Evolutionary conservation across 2,329 filamentous ascomycete genomes (phyloP).

Genomic region (Epichloe bromicola): DNA sequence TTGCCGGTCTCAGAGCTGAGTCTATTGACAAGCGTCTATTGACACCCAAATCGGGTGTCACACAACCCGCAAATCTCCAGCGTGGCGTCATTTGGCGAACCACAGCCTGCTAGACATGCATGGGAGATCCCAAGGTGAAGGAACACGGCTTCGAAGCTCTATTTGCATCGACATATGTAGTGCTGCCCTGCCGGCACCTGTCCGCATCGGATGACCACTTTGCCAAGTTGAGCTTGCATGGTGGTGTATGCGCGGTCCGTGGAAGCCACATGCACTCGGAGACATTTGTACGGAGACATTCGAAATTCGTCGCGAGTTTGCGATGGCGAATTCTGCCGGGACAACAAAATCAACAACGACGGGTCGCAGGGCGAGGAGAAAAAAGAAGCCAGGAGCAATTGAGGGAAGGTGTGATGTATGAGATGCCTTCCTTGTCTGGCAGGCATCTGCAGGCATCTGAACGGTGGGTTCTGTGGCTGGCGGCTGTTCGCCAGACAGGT

Average conservation of each 20-base stretch:
- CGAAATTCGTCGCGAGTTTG: too few relatives aligned
- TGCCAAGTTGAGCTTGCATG: background rate
- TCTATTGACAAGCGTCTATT: constrained; percentile 23
- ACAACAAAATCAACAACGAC: background rate
- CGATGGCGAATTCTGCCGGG: background rate
- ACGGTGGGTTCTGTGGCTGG: too few relatives aligned
- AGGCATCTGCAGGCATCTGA: too few relatives aligned
- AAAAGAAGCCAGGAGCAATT: background rate
- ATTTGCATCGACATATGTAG: background rate
- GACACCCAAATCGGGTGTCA: constrained; percentile 19
- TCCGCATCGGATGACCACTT: background rate
- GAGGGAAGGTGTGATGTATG: too few relatives aligned
- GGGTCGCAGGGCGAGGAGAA: background rate
- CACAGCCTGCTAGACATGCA: background rate
- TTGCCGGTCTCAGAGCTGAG: constrained; percentile 5
- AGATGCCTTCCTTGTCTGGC: too few relatives aligned
- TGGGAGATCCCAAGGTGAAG: background rate
- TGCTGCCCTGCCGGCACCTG: background rate
- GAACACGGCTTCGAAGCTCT: background rate
- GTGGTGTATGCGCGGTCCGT: background rate
- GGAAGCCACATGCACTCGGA: background rate
- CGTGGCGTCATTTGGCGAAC: constrained; percentile 16
- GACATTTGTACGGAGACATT: too few relatives aligned
- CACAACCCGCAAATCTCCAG: constrained; percentile 5
- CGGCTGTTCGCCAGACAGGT: too few relatives aligned